Conservation (phyloP, 768 basidiomycete genomes). For the Tricholoma matsutake region DNA sequence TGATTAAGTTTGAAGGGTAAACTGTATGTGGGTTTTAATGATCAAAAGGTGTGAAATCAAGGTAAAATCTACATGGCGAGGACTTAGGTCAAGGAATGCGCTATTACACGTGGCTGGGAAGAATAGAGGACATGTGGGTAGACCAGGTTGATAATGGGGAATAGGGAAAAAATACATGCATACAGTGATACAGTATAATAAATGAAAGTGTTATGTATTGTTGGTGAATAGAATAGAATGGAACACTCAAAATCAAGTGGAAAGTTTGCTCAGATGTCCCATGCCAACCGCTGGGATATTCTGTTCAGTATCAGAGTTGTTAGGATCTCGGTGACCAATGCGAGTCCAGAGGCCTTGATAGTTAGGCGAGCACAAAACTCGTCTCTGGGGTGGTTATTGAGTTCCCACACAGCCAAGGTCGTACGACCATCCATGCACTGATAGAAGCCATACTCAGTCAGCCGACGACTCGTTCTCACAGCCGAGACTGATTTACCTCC, state of each 20-base stretch:
- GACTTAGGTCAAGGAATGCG: slow-evolving; percentile 1
- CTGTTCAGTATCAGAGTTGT: slow-evolving; percentile 74
- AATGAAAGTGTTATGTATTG: not conserved
- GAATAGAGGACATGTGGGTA: slow-evolving; percentile 7
- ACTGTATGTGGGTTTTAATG: not conserved
- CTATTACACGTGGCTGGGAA: slow-evolving; percentile 20
- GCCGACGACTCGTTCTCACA: not conserved
- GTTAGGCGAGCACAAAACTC: slow-evolving; percentile 59
- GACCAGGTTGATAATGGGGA: slow-evolving; percentile 8
- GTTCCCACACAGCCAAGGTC: slow-evolving; percentile 66
- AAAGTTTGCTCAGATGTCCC: slow-evolving; percentile 31
- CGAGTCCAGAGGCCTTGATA: slow-evolving; percentile 54
- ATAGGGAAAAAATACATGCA: slow-evolving; percentile 10
- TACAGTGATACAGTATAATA: slow-evolving; percentile 12
- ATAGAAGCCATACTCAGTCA: slow-evolving; percentile 3
- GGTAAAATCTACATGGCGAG: slow-evolving; percentile 10
- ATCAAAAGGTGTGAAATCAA: slow-evolving; percentile 12
- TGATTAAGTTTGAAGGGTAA: slow-evolving; percentile 19
- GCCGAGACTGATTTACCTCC: slow-evolving; percentile 50
- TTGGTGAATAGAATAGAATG: not conserved
- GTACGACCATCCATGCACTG: slow-evolving; percentile 66
- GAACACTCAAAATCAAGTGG: not conserved
- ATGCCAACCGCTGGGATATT: slow-evolving; percentile 59
- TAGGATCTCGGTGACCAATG: slow-evolving; percentile 71
- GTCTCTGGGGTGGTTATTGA: slow-evolving; percentile 47